These are phyloP conservation scores for Apiospora pterosperma DNA, from an alignment of 2,329 filamentous ascomycete species.

Conservation along the genomic window DNA sequence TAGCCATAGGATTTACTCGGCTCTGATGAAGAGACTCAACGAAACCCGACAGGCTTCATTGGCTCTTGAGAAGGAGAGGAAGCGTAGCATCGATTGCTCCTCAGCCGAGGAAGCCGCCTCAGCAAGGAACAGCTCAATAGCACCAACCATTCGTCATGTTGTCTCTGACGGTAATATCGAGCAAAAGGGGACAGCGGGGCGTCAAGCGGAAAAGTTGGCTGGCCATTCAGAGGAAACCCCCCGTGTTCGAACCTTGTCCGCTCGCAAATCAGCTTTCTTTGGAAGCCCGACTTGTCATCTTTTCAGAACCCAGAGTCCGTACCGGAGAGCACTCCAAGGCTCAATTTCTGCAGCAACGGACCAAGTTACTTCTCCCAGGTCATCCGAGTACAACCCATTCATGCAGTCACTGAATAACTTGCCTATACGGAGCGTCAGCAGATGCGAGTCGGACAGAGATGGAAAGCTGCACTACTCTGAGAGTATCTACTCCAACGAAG, in stretches of 20 bases:
- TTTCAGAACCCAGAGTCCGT: constrained; percentile 54
- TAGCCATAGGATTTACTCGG: constrained; percentile 60
- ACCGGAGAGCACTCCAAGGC: constrained; percentile 47
- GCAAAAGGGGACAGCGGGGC: not conserved
- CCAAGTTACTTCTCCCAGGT: constrained; percentile 15
- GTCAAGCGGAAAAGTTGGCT: not conserved
- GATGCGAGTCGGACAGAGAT: constrained; percentile 35
- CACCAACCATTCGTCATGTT: constrained; percentile 23
- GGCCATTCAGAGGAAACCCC: not conserved
- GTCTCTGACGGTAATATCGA: constrained; percentile 11
- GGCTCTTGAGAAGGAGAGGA: not conserved
- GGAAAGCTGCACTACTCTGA: constrained; percentile 38
- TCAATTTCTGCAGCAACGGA: constrained; percentile 38
- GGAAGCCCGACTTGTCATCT: constrained; percentile 48
- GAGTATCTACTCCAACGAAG: constrained; percentile 45
- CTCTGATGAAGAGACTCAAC: constrained; percentile 55
- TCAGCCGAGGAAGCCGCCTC: not conserved
- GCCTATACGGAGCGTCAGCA: constrained; percentile 36
- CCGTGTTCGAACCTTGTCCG: constrained; percentile 28
- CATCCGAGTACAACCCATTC: constrained; percentile 32
- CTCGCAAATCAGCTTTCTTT: constrained; percentile 48
- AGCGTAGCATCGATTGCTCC: not conserved
- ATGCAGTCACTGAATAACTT: constrained; percentile 39
- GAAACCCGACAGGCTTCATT: constrained; percentile 31
- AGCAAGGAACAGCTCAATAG: constrained; percentile 15